Conservation (phyloP, 2,329 filamentous ascomycete genomes). For the Colletotrichum euphorbiae region DNA sequence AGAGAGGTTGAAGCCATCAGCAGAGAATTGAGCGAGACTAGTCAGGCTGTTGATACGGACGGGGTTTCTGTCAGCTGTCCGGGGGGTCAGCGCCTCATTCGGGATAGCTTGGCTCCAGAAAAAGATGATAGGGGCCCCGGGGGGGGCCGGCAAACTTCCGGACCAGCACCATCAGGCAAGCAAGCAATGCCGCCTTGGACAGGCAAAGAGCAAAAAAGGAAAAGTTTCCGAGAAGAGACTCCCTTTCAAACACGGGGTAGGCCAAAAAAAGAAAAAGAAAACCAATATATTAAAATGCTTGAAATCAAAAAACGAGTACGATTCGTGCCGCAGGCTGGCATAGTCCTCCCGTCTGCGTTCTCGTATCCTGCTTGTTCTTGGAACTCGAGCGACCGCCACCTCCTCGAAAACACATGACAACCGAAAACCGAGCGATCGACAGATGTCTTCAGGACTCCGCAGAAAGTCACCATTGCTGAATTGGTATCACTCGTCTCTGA, state of each 20-base stretch:
- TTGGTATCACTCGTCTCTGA: too few relatives aligned
- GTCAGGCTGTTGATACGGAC: slow-evolving; percentile 7
- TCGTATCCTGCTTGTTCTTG: slow-evolving; percentile 1
- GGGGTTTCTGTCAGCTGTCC: not conserved
- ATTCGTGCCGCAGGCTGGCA: slow-evolving; percentile 1
- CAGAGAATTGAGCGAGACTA: slow-evolving; percentile 8
- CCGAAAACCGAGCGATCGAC: too few relatives aligned
- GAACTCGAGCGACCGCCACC: not conserved
- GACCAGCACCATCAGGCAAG: not conserved
- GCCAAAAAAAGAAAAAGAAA: not conserved
- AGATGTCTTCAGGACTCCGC: too few relatives aligned
- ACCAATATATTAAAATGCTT: not conserved
- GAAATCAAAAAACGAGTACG: not conserved
- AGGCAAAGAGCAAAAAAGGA: too few relatives aligned
- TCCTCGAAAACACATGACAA: too few relatives aligned
- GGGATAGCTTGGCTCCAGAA: slow-evolving; percentile 17
- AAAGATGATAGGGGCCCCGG: not conserved
- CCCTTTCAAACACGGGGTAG: slow-evolving; percentile 4
- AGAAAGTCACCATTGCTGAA: too few relatives aligned
- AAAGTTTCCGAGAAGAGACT: not conserved
- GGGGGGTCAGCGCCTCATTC: slow-evolving; percentile 6
- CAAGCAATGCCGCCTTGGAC: not conserved
- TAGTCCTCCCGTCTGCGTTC: not conserved
- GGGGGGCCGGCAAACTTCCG: not conserved
- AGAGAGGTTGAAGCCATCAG: not conserved